These are phyloP conservation scores for Dothistroma septosporum DNA, from an alignment of 2,329 filamentous ascomycete genomes.

Conservation along the genomic window DNA sequence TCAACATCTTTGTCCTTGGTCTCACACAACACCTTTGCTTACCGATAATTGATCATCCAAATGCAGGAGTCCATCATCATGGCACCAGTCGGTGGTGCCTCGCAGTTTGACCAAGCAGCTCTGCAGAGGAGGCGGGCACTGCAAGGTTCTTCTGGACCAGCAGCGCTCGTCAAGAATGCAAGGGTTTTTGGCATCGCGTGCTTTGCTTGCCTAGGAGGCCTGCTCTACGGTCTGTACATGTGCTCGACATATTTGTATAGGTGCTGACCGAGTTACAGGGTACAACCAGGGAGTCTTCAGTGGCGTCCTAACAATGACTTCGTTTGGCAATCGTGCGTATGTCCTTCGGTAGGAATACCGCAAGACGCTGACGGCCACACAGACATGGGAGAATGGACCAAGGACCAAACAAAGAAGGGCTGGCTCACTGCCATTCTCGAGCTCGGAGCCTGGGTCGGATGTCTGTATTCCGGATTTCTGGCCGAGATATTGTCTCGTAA, in stretches of 20 bases:
- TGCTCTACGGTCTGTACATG: conserved; percentile 55
- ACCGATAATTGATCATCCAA: neutral
- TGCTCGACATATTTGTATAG: neutral
- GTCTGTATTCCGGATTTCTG: conserved; percentile 65
- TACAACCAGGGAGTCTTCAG: conserved; percentile 74
- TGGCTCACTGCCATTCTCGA: conserved; percentile 63
- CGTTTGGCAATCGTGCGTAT: conserved; percentile 40
- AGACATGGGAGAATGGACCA: conserved; percentile 43
- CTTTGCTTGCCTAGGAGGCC: conserved; percentile 51
- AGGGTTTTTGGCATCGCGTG: conserved; percentile 54
- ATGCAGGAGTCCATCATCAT: conserved; percentile 23
- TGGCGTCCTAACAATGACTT: conserved; percentile 56
- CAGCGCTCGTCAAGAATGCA: conserved; percentile 49
- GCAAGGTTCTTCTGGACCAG: conserved; percentile 41
- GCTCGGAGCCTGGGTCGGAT: conserved; percentile 72
- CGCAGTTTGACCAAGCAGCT: conserved; percentile 40
- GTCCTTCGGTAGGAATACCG: neutral
- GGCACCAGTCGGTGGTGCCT: conserved; percentile 37
- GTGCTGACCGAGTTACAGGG: conserved; percentile 47
- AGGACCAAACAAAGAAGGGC: conserved; percentile 40
- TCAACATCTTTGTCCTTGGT: neutral
- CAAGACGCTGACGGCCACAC: neutral
- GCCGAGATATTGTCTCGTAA: conserved; percentile 63
- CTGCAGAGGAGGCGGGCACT: conserved; percentile 40
- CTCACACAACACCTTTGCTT: neutral